These are phyloP conservation scores for Wickerhamomyces canadensis DNA, from an alignment of 805 yeast genomes.

Conservation along the genomic window DNA sequence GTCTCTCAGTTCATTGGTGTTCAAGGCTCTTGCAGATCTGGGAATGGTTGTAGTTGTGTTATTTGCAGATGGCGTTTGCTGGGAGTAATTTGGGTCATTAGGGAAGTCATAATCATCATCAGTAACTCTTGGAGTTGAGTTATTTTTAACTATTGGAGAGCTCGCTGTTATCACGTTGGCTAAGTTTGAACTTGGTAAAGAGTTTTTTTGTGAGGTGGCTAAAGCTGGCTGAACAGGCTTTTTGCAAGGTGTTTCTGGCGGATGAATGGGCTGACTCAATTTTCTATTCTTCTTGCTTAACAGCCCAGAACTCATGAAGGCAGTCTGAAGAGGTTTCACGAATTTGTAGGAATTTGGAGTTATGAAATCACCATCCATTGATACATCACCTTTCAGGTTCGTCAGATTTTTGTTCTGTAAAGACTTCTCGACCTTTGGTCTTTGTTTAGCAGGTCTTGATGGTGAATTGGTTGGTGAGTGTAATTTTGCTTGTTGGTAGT, in stretches of 20 bases:
- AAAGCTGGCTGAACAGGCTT: conserved; percentile 27
- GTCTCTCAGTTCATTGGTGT: conserved; percentile 35
- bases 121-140: conserved; percentile 19
- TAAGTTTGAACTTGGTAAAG: conserved; percentile 21
- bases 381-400: conserved; percentile 2
- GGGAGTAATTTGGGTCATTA: conserved; percentile 3
- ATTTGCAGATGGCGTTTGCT: conserved; percentile 18
- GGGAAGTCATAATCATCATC: conserved; percentile 11
- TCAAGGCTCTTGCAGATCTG: conserved; percentile 26
- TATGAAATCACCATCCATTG: conserved; percentile 23
- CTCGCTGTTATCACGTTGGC: conserved; percentile 26
- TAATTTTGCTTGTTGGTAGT: conserved; percentile 8
- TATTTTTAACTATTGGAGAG: conserved; percentile 24
- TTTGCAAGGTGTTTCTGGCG: conserved; percentile 66
- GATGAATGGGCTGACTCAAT: conserved; percentile 29
- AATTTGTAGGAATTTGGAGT: conserved; percentile 59
- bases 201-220: conserved; percentile 13
- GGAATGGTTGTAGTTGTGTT: conserved; percentile 10
- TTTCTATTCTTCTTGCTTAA: conserved; percentile 52
- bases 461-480: conserved; percentile 26
- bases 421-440: conserved; percentile 13
- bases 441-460: conserved; percentile 28
- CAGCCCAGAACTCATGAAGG: conserved; percentile 72
- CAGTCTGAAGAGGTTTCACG: conserved; percentile 82
- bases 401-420: conserved; percentile 7